phyloP scores from a whole-genome alignment of 164 flowering plant species.

The Vitis vinifera region ASM3070453v1 NC_081805.1:27054501-27055000 shows the following conservation, averaged over 20 bases:
- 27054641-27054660: constrained; percentile 20
- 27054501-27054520: not conserved
- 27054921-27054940: constrained; percentile 37
- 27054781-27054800: constrained; percentile 38
- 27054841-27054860: constrained; percentile 25
- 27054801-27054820: constrained; percentile 34
- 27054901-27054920: constrained; percentile 32
- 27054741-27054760: constrained; percentile 35
- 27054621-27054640: constrained; percentile 26
- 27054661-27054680: constrained; percentile 30
- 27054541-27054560: constrained; percentile 38
- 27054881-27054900: constrained; percentile 32
- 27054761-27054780: constrained; percentile 30
- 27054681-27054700: constrained; percentile 40
- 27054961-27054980: constrained; percentile 33
- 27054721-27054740: constrained; percentile 39
- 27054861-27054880: constrained; percentile 25
- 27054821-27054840: constrained; percentile 31
- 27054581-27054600: constrained; percentile 8
- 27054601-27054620: constrained; percentile 38
- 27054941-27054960: constrained; percentile 32
- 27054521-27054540: constrained; percentile 30
- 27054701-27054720: constrained; percentile 31
- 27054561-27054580: constrained; percentile 34
- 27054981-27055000: constrained; percentile 24